A percentile compares a stretch with the other conserved stretches of the same genome.
Evolutionary conservation across 345 rosid species (phyloP).

Genomic region (Camelina hispida): DNA sequence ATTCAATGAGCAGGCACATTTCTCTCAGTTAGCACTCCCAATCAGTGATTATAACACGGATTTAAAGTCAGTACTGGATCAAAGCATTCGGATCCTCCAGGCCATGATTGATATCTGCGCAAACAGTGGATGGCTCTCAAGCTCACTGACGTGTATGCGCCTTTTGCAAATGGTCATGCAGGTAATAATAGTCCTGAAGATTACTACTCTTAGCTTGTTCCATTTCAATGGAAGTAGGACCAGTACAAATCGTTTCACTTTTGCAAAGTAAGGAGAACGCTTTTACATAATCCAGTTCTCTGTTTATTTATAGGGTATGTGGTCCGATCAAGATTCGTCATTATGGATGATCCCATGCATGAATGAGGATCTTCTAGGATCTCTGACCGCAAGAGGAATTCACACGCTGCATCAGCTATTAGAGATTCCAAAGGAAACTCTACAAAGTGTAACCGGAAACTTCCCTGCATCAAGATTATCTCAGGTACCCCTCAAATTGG

Average conservation of each 20-base stretch:
- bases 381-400: constrained; percentile 60
- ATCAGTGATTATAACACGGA: constrained; percentile 93
- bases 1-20: constrained; percentile 73
- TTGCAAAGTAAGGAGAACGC: neutral
- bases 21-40: constrained; percentile 84
- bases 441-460: constrained; percentile 66
- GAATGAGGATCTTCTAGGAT: constrained; percentile 62
- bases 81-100: constrained; percentile 96
- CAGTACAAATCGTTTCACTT: neutral
- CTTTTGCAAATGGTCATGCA: constrained; percentile 99
- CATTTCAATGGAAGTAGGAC: neutral
- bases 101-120: constrained; percentile 99
- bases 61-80: constrained; percentile 95
- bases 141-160: constrained; percentile 93
- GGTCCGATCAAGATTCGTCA: constrained; percentile 80
- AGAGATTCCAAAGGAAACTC: constrained; percentile 62
- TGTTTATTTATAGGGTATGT: constrained; percentile 63
- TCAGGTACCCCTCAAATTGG: constrained; percentile 58
- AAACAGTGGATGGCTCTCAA: constrained; percentile 97
- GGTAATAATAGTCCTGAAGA: constrained; percentile 51
- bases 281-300: constrained; percentile 20
- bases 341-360: constrained; percentile 94
- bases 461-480: constrained; percentile 55
- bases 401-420: constrained; percentile 71
- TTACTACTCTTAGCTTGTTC: constrained; percentile 15